These are phyloP conservation scores for Fusarium pininemorale DNA, from an alignment of 2,329 filamentous ascomycete species.

Conservation along the genomic window DNA sequence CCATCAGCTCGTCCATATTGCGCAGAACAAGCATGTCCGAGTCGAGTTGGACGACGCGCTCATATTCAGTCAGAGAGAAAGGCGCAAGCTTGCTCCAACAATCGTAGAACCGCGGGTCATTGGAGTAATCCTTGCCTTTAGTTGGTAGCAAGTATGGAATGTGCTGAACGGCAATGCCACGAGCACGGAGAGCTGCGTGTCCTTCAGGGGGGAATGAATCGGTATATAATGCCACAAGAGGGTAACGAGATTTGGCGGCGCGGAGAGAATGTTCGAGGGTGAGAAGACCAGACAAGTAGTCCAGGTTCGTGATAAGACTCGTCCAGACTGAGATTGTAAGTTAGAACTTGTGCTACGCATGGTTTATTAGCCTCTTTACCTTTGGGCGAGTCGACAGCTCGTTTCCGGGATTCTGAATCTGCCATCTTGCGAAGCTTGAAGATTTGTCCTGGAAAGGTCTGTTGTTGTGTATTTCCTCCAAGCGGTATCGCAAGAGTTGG, in stretches of 20 bases:
- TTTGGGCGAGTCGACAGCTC: conserved; percentile 52
- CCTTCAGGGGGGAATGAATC: conserved; percentile 76
- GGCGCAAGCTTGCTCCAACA: conserved; percentile 89
- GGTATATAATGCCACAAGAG: conserved; percentile 85
- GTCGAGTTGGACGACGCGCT: conserved; percentile 84
- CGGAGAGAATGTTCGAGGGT: conserved; percentile 83
- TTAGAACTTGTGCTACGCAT: background rate
- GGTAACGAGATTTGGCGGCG: conserved; percentile 72
- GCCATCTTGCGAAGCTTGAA: conserved; percentile 33
- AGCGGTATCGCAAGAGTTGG: background rate
- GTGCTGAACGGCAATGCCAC: conserved; percentile 74
- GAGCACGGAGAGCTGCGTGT: conserved; percentile 72
- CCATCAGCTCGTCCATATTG: conserved; percentile 95
- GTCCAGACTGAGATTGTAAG: conserved; percentile 75
- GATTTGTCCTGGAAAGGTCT: background rate
- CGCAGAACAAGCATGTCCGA: conserved; percentile 84
- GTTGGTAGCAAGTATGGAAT: conserved; percentile 79
- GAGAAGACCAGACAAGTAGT: conserved; percentile 83
- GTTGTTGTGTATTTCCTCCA: background rate
- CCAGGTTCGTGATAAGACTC: conserved; percentile 83
- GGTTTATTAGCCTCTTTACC: conserved; percentile 35
- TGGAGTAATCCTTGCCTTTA: conserved; percentile 71
- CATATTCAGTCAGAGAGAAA: conserved; percentile 80
- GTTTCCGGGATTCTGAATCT: conserved; percentile 31
- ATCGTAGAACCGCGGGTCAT: conserved; percentile 87